Evolutionary conservation across 345 rosid species (phyloP).

Genomic region (Eucalyptus pauciflora): DNA sequence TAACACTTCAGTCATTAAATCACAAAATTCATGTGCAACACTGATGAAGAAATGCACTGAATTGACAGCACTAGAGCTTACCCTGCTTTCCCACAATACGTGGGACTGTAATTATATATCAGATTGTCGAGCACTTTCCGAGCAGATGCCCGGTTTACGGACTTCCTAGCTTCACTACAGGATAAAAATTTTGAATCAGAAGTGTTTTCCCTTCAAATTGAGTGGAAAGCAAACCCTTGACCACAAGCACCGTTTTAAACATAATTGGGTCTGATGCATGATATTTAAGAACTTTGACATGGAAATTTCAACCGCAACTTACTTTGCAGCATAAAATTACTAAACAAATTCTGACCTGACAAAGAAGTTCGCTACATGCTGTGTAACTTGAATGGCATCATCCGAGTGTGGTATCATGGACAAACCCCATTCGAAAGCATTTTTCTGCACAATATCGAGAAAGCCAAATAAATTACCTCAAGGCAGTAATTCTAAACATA

Average conservation of each 20-base stretch:
- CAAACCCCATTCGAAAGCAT: conserved; percentile 90
- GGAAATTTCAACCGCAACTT: background rate
- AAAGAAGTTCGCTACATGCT: conserved; percentile 57
- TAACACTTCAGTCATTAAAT: no score
- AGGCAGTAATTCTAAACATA: background rate
- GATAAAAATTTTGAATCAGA: background rate
- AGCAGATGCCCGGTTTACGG: conserved; percentile 49
- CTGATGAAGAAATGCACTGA: no score
- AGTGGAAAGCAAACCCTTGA: background rate
- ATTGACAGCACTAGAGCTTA: conserved; percentile 6
- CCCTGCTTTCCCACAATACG: conserved; percentile 82
- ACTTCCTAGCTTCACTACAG: conserved; percentile 85
- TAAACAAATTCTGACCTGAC: conserved; percentile 40
- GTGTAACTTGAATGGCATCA: conserved; percentile 85
- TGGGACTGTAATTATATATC: conserved; percentile 71
- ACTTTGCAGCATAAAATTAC: background rate
- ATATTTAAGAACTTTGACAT: background rate
- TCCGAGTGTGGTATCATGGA: conserved; percentile 78
- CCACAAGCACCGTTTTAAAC: background rate
- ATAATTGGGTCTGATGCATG: background rate
- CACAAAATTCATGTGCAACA: no score
- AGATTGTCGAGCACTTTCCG: conserved; percentile 58
- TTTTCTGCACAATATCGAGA: conserved; percentile 49
- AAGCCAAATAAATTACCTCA: background rate
- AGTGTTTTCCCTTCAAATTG: background rate